Base-by-base conservation (phyloP, 2,329 filamentous ascomycete species). In the Stagonosporopsis rhizophila region DNA sequence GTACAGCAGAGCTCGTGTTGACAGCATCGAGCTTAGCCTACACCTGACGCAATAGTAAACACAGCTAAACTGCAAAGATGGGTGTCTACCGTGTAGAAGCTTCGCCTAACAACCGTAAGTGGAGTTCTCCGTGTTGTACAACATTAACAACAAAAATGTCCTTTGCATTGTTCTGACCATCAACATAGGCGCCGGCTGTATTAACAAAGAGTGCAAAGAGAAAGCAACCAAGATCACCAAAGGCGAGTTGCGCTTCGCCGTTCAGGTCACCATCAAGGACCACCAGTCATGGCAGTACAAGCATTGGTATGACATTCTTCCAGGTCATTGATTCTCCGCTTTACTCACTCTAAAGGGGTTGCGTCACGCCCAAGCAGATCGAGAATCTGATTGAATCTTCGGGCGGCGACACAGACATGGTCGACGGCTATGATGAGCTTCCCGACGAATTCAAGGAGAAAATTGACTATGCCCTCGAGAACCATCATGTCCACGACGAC, bases 351-450 rank as follows among this genome's bases (percentile, higher is more conserved):
- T 6, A 3, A 20, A 96, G 93, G 93, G 93, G 94, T 27, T 98
- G 94, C 68, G 86, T 93, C 32, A 96, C 92, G 15, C 92, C 92
- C 20, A 81, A 83, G 51, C 86, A 91, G 68, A 79, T 97, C 56
- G 69, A 80, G 53, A 88, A 90, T 61, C 77, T 92, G 44, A 84
- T 87, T 56, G 81, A 87, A 6, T 74, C 79, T 7, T 82, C 87
- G 59, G 79, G 78, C 6, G 78, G 77, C 19, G 83, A 92, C 58
- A 85, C 85, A 66, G 85, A 90, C 40, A 77, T 84, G 57, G 81
- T 97, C 52, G 91, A 96, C 71, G 92, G 91, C 56, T 96, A 85
- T 61, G 91, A 96, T 20, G 91, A 95, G 60, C 77, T 96, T 3
- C 78, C 87, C 34, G 78, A 82, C 0, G 88, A 91, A 2, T 67